phyloP scores from a whole-genome alignment of 805 yeast genomes.

The Metschnikowia lachancei region DNA sequence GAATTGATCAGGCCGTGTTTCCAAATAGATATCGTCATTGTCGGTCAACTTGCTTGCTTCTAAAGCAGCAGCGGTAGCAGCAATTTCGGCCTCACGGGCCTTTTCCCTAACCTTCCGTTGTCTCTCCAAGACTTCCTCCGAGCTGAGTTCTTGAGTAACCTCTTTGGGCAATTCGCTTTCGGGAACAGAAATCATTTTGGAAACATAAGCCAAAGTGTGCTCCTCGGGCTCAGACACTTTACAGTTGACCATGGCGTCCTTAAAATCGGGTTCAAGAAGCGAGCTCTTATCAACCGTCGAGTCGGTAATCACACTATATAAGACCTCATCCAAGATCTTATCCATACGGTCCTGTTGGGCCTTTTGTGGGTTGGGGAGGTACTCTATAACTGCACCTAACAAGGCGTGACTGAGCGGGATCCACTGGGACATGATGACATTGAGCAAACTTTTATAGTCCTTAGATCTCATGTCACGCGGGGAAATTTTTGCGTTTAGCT shows the following conservation, averaged over 20 bases:
- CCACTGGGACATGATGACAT: conserved; percentile 85
- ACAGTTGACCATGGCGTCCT: conserved; percentile 61
- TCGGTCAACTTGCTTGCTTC: conserved; percentile 25
- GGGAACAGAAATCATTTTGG: conserved; percentile 86
- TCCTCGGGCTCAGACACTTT: conserved; percentile 57
- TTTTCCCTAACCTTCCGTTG: conserved; percentile 62
- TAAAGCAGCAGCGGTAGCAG: conserved; percentile 24
- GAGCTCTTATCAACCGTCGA: conserved; percentile 28
- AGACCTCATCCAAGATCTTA: conserved; percentile 49
- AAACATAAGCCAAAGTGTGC: conserved; percentile 67
- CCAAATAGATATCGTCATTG: conserved; percentile 28
- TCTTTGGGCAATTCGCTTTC: conserved; percentile 71
- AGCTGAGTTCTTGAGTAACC: conserved; percentile 38
- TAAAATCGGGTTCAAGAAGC: conserved; percentile 47
- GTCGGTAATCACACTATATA: conserved; percentile 51
- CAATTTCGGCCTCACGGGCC: conserved; percentile 67
- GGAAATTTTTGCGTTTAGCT: conserved; percentile 63
- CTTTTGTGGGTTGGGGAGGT: conserved; percentile 74
- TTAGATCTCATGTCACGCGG: conserved; percentile 80
- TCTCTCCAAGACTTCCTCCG: conserved; percentile 60
- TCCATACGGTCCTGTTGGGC: conserved; percentile 77
- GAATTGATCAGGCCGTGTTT: conserved; percentile 34
- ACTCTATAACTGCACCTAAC: conserved; percentile 77
- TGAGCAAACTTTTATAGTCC: conserved; percentile 63
- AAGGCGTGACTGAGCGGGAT: conserved; percentile 87